Evolutionary conservation across 1,139 yeast genomes (phyloP), one percentile per base, ranked within the genome.

Genomic region (Meyerozyma carpophila): DNA sequence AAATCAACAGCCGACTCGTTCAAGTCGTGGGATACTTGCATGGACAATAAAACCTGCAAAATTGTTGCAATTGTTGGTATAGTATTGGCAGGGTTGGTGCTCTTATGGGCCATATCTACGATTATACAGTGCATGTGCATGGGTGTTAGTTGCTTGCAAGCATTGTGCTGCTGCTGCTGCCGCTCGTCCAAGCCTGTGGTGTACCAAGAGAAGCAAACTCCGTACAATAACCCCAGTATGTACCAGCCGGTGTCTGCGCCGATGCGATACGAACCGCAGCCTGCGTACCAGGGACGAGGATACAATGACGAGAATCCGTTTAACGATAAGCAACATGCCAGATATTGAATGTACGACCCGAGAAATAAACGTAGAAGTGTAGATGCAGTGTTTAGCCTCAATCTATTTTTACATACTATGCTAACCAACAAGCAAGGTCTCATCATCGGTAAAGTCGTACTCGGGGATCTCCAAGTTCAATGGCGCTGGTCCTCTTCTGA

Each of bases 401-500:
- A n/a, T 21, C 26, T 20, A 34, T 21, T 34, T 34, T 21, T 34
- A 10, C 26, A 34, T 34, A 21, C 37, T 25, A 34, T 34, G 37
- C 37, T 69, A 73, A 70, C 78, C 93, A 63, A 90, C 81, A 58
- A 93, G 70, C 68, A 88, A 84, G 55, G 87, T 83, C 62, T 82
- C 88, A 47, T 80, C 88, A 53, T 81, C 86, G 52, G 81, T 68
- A 66, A 94, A 87, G 59, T 82, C 89, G 68, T 94, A 94, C 58
- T 80, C 78, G 60, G 99, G 99, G 59, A 94, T 80, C 78, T 93
- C 98, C 77, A 94, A 82, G 81, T 93, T 93, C 71, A 90, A 82
- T 65, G 99, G 99, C 67, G 99, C 99, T 61, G 99, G 99, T 59
- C 99, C 99, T 77, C 84, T 93, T 84, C 99, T 89, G 69, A 94